Evolutionary conservation across 345 rosid genomes (phyloP).

Genomic region (Raphanus raphanistrum): DNA sequence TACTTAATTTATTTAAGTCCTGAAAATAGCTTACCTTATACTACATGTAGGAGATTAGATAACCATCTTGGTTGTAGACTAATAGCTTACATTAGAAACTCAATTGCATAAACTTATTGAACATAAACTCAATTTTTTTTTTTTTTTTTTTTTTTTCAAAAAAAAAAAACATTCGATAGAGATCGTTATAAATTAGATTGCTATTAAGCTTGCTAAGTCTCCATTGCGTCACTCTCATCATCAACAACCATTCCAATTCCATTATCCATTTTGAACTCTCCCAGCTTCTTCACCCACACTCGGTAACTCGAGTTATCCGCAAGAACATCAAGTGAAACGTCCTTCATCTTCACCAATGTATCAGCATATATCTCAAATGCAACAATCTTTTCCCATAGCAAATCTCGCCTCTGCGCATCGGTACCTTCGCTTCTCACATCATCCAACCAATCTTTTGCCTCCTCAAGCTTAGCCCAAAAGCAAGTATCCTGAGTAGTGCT

Average conservation of each 20-base stretch:
- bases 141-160: no score
- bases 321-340: slow-evolving; percentile 68
- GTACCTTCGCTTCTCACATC: slow-evolving; percentile 38
- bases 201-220: slow-evolving; percentile 20
- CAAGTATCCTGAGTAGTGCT: slow-evolving; percentile 77
- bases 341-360: slow-evolving; percentile 49
- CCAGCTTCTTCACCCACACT: slow-evolving; percentile 53
- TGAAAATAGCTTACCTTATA: slow-evolving; percentile 9
- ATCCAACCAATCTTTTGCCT: slow-evolving; percentile 61
- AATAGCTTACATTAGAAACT: neutral
- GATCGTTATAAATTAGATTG: slow-evolving; percentile 11
- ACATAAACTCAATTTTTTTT: no score
- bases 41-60: neutral
- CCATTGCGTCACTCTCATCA: slow-evolving; percentile 26
- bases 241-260: slow-evolving; percentile 8
- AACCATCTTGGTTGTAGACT: neutral
- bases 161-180: slow-evolving; percentile 1
- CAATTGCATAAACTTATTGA: neutral
- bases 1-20: neutral
- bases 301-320: slow-evolving; percentile 63
- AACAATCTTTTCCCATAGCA: slow-evolving; percentile 42
- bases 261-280: slow-evolving; percentile 36
- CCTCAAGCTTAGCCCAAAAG: slow-evolving; percentile 89
- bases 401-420: slow-evolving; percentile 28
- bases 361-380: slow-evolving; percentile 47